Conservation (phyloP, 1,139 yeast species). For the Geotrichum europaeum region DNA sequence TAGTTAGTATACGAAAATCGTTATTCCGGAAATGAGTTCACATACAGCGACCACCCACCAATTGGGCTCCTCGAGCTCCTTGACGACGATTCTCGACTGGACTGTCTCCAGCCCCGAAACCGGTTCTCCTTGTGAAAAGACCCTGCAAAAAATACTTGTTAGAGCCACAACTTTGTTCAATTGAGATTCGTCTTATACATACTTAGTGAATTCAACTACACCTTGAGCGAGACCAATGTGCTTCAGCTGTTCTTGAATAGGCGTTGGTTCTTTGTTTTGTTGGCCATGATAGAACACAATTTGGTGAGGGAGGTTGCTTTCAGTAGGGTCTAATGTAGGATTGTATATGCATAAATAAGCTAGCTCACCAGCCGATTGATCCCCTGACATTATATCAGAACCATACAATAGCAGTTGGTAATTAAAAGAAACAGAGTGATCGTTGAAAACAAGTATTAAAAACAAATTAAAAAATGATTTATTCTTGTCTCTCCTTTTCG, state of each 20-base stretch:
- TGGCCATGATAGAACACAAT: slow-evolving; percentile 28
- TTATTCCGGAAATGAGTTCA: neutral
- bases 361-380: slow-evolving; percentile 17
- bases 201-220: slow-evolving; percentile 27
- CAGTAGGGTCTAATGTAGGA: slow-evolving; percentile 29
- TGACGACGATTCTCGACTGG: slow-evolving; percentile 25
- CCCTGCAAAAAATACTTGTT: slow-evolving; percentile 16
- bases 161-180: neutral
- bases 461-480: neutral
- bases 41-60: slow-evolving; percentile 31
- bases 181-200: neutral
- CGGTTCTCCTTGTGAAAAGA: slow-evolving; percentile 26
- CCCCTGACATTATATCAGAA: slow-evolving; percentile 6
- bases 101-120: slow-evolving; percentile 28
- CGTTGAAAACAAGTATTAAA: neutral
- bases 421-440: neutral
- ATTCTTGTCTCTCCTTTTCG: neutral
- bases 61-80: slow-evolving; percentile 25
- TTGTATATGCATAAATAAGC: slow-evolving; percentile 30
- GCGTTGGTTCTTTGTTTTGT: slow-evolving; percentile 18
- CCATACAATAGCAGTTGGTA: neutral
- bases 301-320: slow-evolving; percentile 26
- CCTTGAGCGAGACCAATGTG: slow-evolving; percentile 33
- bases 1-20: neutral
- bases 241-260: slow-evolving; percentile 24